These are phyloP conservation scores for Pugionium dolabratum DNA, from an alignment of 345 rosid genomes.

Conservation along the genomic window DNA sequence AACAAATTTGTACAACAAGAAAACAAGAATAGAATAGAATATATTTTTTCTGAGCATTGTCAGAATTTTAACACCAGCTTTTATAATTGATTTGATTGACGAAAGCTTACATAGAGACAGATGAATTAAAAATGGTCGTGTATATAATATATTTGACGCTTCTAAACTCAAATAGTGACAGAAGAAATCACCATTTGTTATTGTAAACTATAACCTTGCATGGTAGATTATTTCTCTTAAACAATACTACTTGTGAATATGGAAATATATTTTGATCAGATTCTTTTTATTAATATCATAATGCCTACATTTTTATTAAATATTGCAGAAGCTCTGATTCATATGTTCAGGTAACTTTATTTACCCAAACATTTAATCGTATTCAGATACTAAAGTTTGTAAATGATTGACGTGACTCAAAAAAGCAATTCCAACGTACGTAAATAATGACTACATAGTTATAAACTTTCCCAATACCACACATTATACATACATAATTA, in stretches of 20 bases:
- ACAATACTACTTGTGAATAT: too few species aligned
- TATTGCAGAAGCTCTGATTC: slow-evolving; percentile 43
- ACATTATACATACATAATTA: background rate
- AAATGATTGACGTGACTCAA: slow-evolving; percentile 43
- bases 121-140: slow-evolving; percentile 29
- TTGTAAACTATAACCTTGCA: too few species aligned
- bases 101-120: slow-evolving; percentile 35
- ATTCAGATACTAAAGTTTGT: slow-evolving; percentile 37
- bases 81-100: slow-evolving; percentile 36
- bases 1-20: slow-evolving; percentile 16
- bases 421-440: slow-evolving; percentile 36
- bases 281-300: too few species aligned
- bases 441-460: slow-evolving; percentile 31
- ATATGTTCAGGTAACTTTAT: slow-evolving; percentile 30
- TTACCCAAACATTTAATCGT: too few species aligned
- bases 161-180: slow-evolving; percentile 29
- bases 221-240: too few species aligned
- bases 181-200: slow-evolving; percentile 18
- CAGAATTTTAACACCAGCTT: slow-evolving; percentile 35
- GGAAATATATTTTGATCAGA: too few species aligned
- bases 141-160: slow-evolving; percentile 18
- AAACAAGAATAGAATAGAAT: slow-evolving; percentile 19
- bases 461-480: slow-evolving; percentile 15
- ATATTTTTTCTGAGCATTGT: slow-evolving; percentile 18
- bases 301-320: background rate